These are phyloP conservation scores for Aspergillus sp. DNA, from an alignment of 2,329 filamentous ascomycete species.

Conservation along the genomic window DNA sequence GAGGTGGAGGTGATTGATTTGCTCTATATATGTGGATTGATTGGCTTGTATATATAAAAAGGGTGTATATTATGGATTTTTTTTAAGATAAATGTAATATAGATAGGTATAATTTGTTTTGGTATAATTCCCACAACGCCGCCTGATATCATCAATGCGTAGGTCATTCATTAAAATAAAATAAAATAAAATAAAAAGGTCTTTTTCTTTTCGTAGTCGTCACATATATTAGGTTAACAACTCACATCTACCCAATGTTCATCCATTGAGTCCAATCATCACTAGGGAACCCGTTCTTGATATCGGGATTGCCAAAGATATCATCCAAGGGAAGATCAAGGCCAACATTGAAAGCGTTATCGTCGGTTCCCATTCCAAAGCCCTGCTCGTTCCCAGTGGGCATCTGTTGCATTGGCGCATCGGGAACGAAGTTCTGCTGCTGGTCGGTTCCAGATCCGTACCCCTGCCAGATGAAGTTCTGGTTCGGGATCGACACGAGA, in stretches of 20 bases:
- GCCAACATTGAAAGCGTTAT: constrained; percentile 31
- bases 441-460: constrained; percentile 39
- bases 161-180: background rate
- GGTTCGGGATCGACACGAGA: constrained; percentile 42
- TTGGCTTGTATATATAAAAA: background rate
- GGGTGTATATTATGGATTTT: background rate
- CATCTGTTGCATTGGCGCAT: constrained; percentile 22
- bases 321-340: constrained; percentile 40
- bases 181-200: too few relatives aligned
- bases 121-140: constrained; percentile 4
- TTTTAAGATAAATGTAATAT: background rate
- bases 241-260: constrained; percentile 25
- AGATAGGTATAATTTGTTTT: background rate
- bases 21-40: too few relatives aligned
- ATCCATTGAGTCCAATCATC: constrained; percentile 44
- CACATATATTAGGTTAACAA: background rate
- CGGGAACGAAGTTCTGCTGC: constrained; percentile 19
- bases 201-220: constrained; percentile 2
- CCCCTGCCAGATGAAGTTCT: constrained; percentile 43
- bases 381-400: constrained; percentile 23
- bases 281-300: constrained; percentile 25
- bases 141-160: constrained; percentile 4
- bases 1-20: constrained; percentile 8
- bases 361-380: constrained; percentile 28
- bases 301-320: constrained; percentile 39